Base-by-base conservation (phyloP, 495 filamentous ascomycete species). In the Terfezia claveryi region DNA sequence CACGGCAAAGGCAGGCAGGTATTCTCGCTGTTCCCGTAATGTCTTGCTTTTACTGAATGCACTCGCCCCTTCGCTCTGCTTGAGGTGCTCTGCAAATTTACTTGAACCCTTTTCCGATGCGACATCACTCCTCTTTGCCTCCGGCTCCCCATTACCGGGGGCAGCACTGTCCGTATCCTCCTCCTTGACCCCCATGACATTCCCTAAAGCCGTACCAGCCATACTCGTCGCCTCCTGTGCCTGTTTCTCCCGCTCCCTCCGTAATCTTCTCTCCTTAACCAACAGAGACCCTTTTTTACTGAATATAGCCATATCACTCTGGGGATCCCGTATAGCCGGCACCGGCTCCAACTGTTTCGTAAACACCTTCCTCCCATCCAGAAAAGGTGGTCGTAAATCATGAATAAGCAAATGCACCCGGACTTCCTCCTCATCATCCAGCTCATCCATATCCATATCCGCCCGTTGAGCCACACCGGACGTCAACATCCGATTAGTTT, bases 281-380 rank as follows among this genome's bases (percentile, higher is more conserved):
- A 95, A 85, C 61, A 77, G 83, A 64, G 91, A 96, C 2, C 92
- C 92, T 68, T 94, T 96, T 20, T 89, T 79, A 71, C 85, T 89
- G 60, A 96, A 99, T 12, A 99, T 85, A 9, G 92, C 92, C 92
- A 99, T 94, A 62, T 99, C 92, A 66, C 92, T 96, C 67, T 96
- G 91, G 12, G 86, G 81, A 65, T 99, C 92, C 12, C 82, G 75
- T 11, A 99, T 82, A 9, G 92, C 92, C 5, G 88, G 86, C 5
- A 99, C 83, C 0, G 92, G 92, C 51, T 96, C 92, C 50, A 96
- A 68, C 69, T 99, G 92, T 67, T 94, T 95, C 2, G 92, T 96
- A 66, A 99, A 99, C 37, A 99, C 81, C 53, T 78, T 94, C 54
- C 85, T 78, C 14, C 92, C 92, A 70, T 99, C 91, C 55, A 99